Evolutionary conservation across 2,329 filamentous ascomycete species (phyloP).

Genomic region (Colletotrichum cereale): DNA sequence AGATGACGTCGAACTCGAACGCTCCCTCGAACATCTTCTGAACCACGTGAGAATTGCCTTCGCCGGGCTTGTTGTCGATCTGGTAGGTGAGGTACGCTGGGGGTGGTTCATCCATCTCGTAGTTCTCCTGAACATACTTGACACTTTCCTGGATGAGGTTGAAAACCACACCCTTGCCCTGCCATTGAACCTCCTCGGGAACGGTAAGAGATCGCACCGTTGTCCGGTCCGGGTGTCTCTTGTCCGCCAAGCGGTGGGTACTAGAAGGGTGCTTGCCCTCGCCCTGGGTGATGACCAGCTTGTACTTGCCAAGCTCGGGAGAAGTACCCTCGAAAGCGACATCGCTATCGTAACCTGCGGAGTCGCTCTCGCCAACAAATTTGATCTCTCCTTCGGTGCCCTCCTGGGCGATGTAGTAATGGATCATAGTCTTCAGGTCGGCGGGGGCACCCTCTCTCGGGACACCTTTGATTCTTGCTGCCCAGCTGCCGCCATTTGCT

Average conservation of each 20-base stretch:
- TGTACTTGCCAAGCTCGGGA: slow-evolving; percentile 81
- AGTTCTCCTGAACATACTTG: slow-evolving; percentile 61
- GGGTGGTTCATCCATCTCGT: slow-evolving; percentile 72
- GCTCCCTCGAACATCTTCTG: slow-evolving; percentile 92
- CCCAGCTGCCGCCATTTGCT: slow-evolving; percentile 90
- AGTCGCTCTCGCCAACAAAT: slow-evolving; percentile 64
- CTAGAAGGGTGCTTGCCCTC: slow-evolving; percentile 71
- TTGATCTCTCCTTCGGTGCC: slow-evolving; percentile 75
- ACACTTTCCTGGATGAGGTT: slow-evolving; percentile 65
- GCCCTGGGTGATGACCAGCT: slow-evolving; percentile 81
- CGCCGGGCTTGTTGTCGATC: slow-evolving; percentile 74
- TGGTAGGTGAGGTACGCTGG: slow-evolving; percentile 90
- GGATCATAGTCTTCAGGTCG: slow-evolving; percentile 79
- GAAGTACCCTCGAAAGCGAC: slow-evolving; percentile 80
- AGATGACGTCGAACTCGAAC: slow-evolving; percentile 95
- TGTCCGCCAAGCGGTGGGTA: slow-evolving; percentile 74
- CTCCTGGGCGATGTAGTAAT: slow-evolving; percentile 88
- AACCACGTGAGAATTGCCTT: slow-evolving; percentile 86
- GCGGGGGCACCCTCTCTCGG: slow-evolving; percentile 76
- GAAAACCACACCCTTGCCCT: slow-evolving; percentile 76
- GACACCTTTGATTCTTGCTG: slow-evolving; percentile 84
- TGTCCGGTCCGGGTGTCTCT: slow-evolving; percentile 81
- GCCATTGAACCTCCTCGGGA: slow-evolving; percentile 81
- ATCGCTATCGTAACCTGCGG: slow-evolving; percentile 65
- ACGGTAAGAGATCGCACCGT: slow-evolving; percentile 79